Base-by-base conservation (phyloP, 371 early-diverging fungal species). In the Umbelopsis sp. region DNA sequence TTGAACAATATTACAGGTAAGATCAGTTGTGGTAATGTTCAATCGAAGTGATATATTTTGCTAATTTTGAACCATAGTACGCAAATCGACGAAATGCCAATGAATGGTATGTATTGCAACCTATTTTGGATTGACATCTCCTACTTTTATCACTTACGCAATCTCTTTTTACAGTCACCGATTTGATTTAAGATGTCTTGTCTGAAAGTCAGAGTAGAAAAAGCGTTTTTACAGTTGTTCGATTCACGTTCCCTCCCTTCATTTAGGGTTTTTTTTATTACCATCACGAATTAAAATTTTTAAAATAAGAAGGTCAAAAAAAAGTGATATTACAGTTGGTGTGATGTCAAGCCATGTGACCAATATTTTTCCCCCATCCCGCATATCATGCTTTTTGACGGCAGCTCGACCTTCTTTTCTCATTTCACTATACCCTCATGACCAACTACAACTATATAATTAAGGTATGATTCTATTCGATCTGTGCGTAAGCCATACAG, bases 41-140 rank as follows among this genome's bases (percentile, higher is more conserved):
- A 24, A 22, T 51, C 4, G 9, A 24, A 20, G 25, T 8, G 29
- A 22, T 4, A 51, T 25, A 51, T 24, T 0, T 51, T 25, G 46
- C 25, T 25, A 24, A 74, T 24, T 22, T 76, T 80, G 50, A 85
- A 77, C 80, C 90, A 94, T 84, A 87, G 91, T 87, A 98, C 99
- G 69, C 96, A 95, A 81, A 93, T 99, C 74, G 94, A 95, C 73
- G 97, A 96, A 81, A 95, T 99, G 94, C 98, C 99, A 41, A 89
- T 89, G 87, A 92, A 94, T 73, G 90, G 83, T 83, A 83, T 76
- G 73, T 12, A 35, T 35, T 12, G 14, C 10, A 16, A 62, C 4
- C 10, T 12, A 35, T 9, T 46, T 18, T 63, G 35, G 16, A n/a
- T 7, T 25, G 44, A 37, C 10, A 29, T 29, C 35, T 41, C 45